These are phyloP conservation scores for Puccinia brachypodii DNA, from an alignment of 1,284 basidiomycete genomes.

Conservation along the genomic window DNA sequence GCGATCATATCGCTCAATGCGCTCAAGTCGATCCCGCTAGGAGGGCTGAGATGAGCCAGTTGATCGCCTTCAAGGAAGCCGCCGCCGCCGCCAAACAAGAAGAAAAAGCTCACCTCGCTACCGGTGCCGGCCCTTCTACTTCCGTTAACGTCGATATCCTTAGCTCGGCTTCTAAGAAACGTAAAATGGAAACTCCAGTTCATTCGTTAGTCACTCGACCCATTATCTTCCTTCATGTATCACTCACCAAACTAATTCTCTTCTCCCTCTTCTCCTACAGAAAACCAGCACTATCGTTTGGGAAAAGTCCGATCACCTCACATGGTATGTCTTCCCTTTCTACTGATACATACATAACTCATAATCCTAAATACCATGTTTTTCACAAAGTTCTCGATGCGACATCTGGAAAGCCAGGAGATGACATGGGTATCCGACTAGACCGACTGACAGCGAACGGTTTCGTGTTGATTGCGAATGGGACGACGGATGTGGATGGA, in stretches of 20 bases:
- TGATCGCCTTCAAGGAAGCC: slow-evolving; percentile 48
- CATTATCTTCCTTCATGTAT: background rate
- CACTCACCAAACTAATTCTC: background rate
- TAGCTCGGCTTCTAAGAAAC: slow-evolving; percentile 35
- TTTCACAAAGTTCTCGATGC: slow-evolving; percentile 54
- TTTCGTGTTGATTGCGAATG: slow-evolving; percentile 53
- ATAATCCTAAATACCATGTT: background rate
- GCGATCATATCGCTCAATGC: slow-evolving; percentile 52
- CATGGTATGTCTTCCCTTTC: slow-evolving; percentile 52
- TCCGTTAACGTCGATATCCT: background rate
- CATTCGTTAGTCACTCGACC: slow-evolving; percentile 2
- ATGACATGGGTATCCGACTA: slow-evolving; percentile 54
- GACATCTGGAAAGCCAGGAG: slow-evolving; percentile 54
- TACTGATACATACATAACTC: background rate
- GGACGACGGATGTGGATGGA: slow-evolving; percentile 55
- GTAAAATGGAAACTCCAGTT: slow-evolving; percentile 35
- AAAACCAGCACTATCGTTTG: slow-evolving; percentile 3
- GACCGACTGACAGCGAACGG: slow-evolving; percentile 53
- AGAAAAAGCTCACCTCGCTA: slow-evolving; percentile 41
- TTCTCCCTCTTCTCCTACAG: background rate
- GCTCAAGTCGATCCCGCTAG: slow-evolving; percentile 38
- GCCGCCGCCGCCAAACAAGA: slow-evolving; percentile 46
- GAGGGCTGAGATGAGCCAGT: slow-evolving; percentile 36
- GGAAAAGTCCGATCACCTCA: slow-evolving; percentile 55
- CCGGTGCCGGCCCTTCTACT: too few species aligned